Conservation (phyloP, 2,329 filamentous ascomycete genomes). For the Gnomoniopsis sp. region DNA sequence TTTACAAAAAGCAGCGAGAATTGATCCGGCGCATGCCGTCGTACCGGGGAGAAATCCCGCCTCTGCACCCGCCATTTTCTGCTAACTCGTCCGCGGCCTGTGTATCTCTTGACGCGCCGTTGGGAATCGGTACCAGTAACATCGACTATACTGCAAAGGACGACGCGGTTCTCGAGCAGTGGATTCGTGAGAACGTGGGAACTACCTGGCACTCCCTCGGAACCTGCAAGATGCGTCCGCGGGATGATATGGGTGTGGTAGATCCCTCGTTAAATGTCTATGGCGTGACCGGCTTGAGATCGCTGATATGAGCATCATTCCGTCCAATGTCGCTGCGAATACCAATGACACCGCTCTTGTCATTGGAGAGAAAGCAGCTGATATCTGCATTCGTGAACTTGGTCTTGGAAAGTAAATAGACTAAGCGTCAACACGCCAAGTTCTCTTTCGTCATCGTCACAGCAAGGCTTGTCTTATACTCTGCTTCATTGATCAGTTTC, state of each 20-base stretch:
- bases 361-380: conserved; percentile 39
- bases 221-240: conserved; percentile 42
- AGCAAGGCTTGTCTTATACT: no score
- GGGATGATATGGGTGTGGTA: conserved; percentile 39
- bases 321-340: conserved; percentile 39
- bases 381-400: conserved; percentile 24
- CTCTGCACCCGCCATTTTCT: conserved; percentile 23
- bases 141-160: conserved; percentile 48
- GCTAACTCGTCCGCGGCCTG: conserved; percentile 35
- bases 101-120: conserved; percentile 23
- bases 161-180: conserved; percentile 43
- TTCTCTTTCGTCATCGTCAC: no score
- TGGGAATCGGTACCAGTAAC: conserved; percentile 21
- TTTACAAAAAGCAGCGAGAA: conserved; percentile 47
- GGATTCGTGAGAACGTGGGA: conserved; percentile 32
- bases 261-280: conserved; percentile 40
- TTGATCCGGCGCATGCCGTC: conserved; percentile 43
- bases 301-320: conserved; percentile 32
- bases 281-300: conserved; percentile 37
- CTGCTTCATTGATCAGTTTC: no score
- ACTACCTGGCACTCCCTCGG: conserved; percentile 43
- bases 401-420: not conserved
- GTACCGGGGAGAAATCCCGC: conserved; percentile 28
- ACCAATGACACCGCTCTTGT: conserved; percentile 40
- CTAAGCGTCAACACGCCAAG: not conserved